Percentiles rank a stretch among this genome's conserved stretches.
Conservation (phyloP, 1,139 yeast species). For the Hemisphaericaspora lyxosophila region DNA sequence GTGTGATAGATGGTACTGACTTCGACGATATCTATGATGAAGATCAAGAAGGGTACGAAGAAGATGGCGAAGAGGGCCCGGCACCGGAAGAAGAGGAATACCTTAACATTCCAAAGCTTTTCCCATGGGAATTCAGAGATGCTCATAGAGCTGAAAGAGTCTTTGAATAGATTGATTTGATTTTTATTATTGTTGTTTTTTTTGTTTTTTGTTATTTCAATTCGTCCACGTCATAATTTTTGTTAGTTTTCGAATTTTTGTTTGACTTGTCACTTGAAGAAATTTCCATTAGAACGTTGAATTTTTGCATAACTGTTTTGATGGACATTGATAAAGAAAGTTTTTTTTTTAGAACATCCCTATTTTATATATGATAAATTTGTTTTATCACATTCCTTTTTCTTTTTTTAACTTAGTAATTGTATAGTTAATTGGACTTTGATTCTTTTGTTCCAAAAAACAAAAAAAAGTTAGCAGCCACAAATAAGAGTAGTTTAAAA, state of each 20-base stretch:
- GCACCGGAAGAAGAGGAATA: constrained; percentile 11
- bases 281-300: not conserved
- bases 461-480: too few species aligned
- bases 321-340: not conserved
- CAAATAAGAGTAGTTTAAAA: too few species aligned
- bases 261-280: not conserved
- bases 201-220: too few species aligned
- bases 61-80: constrained; percentile 1
- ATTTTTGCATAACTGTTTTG: not conserved
- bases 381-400: too few species aligned
- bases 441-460: too few species aligned
- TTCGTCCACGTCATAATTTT: not conserved
- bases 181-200: not conserved
- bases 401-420: too few species aligned
- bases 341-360: not conserved
- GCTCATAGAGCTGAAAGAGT: constrained; percentile 25
- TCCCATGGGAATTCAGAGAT: constrained; percentile 40
- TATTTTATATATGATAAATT: too few species aligned
- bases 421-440: not conserved
- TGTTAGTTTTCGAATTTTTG: not conserved
- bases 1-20: constrained; percentile 14
- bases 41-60: constrained; percentile 13
- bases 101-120: constrained; percentile 21
- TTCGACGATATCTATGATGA: constrained; percentile 17
- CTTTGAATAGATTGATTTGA: constrained; percentile 20